Conservation (phyloP, 495 filamentous ascomycete species). For the Thermothielavioides terrestris region DNA sequence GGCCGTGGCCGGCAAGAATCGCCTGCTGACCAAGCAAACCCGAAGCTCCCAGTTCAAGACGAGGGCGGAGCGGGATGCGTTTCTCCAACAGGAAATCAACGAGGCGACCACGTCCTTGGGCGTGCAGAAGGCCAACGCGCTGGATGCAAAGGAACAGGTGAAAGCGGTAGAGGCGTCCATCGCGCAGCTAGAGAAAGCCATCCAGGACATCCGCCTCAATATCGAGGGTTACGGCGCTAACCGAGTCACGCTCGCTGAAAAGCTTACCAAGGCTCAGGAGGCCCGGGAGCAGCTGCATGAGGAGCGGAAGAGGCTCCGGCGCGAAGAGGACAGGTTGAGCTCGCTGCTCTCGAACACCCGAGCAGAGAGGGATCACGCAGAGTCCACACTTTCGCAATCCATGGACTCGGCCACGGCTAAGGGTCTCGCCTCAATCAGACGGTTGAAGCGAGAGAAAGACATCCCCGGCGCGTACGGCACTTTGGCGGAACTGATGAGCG, state of each 20-base stretch:
- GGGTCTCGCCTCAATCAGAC: slow-evolving; percentile 72
- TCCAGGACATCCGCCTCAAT: slow-evolving; percentile 56
- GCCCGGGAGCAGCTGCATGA: slow-evolving; percentile 71
- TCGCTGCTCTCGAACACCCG: slow-evolving; percentile 66
- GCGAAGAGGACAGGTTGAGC: slow-evolving; percentile 80
- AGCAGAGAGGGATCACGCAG: slow-evolving; percentile 63
- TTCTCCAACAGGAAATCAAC: slow-evolving; percentile 69
- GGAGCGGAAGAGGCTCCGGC: slow-evolving; percentile 81
- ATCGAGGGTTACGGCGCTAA: slow-evolving; percentile 72
- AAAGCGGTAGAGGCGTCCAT: slow-evolving; percentile 62
- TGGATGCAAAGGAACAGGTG: slow-evolving; percentile 83
- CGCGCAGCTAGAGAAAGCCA: slow-evolving; percentile 60
- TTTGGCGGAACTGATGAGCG: slow-evolving; percentile 79
- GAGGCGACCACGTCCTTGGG: slow-evolving; percentile 68
- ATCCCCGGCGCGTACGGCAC: slow-evolving; percentile 89
- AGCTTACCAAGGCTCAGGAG: slow-evolving; percentile 73
- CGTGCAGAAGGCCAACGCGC: slow-evolving; percentile 69
- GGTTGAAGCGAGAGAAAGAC: slow-evolving; percentile 65
- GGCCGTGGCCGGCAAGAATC: slow-evolving; percentile 65
- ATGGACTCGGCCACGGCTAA: slow-evolving; percentile 84
- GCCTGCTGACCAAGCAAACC: slow-evolving; percentile 89
- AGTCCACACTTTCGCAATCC: slow-evolving; percentile 65
- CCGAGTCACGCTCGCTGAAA: slow-evolving; percentile 57
- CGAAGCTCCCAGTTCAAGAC: slow-evolving; percentile 81
- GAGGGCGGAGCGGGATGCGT: slow-evolving; percentile 81